Percentiles rank a stretch among this genome's conserved stretches.
Conservation (phyloP, 306 rosid genomes). For the Carpinus fangiana region DNA sequence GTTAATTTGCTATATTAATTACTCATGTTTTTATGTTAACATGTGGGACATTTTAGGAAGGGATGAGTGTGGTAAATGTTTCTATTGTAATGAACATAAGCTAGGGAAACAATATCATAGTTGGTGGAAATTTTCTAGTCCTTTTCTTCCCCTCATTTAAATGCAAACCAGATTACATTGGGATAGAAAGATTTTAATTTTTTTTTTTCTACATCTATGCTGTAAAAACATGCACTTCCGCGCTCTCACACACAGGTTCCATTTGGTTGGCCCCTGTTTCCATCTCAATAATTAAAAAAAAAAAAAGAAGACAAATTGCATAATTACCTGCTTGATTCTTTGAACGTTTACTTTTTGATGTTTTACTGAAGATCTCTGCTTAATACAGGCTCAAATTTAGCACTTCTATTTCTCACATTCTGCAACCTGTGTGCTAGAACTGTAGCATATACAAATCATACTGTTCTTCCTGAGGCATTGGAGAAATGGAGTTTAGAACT, state of each 20-base stretch:
- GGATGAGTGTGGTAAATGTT: neutral
- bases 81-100: neutral
- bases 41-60: neutral
- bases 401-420: conserved; percentile 27
- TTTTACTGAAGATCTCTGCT: conserved; percentile 5
- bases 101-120: neutral
- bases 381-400: conserved; percentile 22
- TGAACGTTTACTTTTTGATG: neutral
- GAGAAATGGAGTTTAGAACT: conserved; percentile 97
- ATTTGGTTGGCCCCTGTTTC: neutral
- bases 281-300: neutral
- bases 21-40: neutral
- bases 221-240: neutral
- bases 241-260: neutral
- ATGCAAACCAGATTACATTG: neutral
- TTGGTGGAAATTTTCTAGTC: neutral
- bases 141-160: neutral
- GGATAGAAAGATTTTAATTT: no score
- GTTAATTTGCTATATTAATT: neutral
- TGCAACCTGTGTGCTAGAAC: conserved; percentile 54
- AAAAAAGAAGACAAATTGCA: neutral
- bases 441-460: conserved; percentile 97
- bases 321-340: neutral
- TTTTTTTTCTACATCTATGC: neutral
- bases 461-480: conserved; percentile 98